phyloP scores from a whole-genome alignment of 1,139 yeast genomes.

The Candida buenavistaensis region DNA sequence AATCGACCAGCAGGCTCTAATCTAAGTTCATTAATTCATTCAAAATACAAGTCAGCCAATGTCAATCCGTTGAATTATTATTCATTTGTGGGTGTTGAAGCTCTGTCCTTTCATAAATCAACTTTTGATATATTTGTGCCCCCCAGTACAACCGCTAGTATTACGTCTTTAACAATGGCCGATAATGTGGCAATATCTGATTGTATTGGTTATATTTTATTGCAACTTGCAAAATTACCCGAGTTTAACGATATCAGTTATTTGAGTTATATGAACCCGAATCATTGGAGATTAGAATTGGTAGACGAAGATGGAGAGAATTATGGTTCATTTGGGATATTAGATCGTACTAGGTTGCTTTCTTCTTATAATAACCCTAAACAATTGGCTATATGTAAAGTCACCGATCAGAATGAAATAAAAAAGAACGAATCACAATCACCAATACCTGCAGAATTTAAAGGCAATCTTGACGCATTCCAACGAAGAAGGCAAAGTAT shows the following conservation, averaged over 20 bases:
- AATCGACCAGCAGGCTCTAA: slow-evolving; percentile 22
- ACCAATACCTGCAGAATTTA: slow-evolving; percentile 54
- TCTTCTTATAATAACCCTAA: slow-evolving; percentile 62
- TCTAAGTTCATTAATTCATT: slow-evolving; percentile 43
- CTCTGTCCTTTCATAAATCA: slow-evolving; percentile 29
- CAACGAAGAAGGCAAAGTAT: slow-evolving; percentile 16
- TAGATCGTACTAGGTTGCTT: slow-evolving; percentile 55
- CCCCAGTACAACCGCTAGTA: slow-evolving; percentile 32
- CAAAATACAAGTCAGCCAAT: slow-evolving; percentile 33
- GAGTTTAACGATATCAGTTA: slow-evolving; percentile 20
- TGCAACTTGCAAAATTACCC: slow-evolving; percentile 26
- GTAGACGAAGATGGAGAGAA: slow-evolving; percentile 82
- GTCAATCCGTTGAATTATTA: slow-evolving; percentile 56
- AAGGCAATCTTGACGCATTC: slow-evolving; percentile 23
- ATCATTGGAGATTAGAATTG: slow-evolving; percentile 64
- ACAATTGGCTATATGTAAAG: slow-evolving; percentile 61
- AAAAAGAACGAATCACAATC: slow-evolving; percentile 37
- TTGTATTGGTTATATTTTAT: slow-evolving; percentile 60
- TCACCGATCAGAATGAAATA: slow-evolving; percentile 36
- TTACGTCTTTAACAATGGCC: slow-evolving; percentile 37
- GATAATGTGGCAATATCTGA: slow-evolving; percentile 56
- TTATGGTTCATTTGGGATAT: slow-evolving; percentile 71
- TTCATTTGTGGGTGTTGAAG: slow-evolving; percentile 41
- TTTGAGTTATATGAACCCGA: slow-evolving; percentile 44
- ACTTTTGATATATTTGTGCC: slow-evolving; percentile 38